A percentile compares a stretch with the other conserved stretches of the same genome.
Evolutionary conservation across 768 basidiomycete species (phyloP).

Genomic region (Tricholoma matsutake): DNA sequence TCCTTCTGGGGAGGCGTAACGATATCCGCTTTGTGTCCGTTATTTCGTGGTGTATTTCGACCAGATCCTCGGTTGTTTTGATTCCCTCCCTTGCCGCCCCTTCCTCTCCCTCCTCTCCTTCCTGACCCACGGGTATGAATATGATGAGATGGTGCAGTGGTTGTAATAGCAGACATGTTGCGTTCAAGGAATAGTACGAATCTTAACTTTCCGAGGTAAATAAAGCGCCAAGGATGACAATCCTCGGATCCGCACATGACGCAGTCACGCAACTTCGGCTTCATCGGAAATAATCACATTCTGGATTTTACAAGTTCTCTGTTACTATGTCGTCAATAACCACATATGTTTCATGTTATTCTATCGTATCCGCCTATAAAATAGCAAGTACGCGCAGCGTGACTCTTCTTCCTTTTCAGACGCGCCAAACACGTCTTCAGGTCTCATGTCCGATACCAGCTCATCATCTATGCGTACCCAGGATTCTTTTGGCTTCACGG

Average conservation of each 20-base stretch:
- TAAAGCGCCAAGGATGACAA: background rate
- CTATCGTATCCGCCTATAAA: slow-evolving; percentile 64
- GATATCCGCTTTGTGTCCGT: slow-evolving; percentile 1
- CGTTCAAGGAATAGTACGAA: background rate
- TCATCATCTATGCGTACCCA: slow-evolving; percentile 98
- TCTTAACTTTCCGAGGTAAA: too few species aligned
- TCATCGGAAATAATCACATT: too few species aligned
- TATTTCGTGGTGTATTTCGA: slow-evolving; percentile 8
- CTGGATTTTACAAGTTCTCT: too few species aligned
- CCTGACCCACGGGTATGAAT: slow-evolving; percentile 7
- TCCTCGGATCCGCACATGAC: background rate
- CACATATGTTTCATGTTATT: too few species aligned
- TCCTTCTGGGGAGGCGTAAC: background rate
- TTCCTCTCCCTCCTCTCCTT: slow-evolving; percentile 10
- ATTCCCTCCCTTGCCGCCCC: slow-evolving; percentile 12
- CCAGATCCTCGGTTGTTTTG: background rate
- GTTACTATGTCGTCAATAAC: too few species aligned
- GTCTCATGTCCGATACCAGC: slow-evolving; percentile 67
- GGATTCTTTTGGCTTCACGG: slow-evolving; percentile 45
- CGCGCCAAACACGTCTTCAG: slow-evolving; percentile 70
- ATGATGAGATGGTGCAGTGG: background rate
- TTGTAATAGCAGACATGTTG: slow-evolving; percentile 10
- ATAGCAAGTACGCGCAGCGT: slow-evolving; percentile 83
- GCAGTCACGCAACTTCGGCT: too few species aligned
- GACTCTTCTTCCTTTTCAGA: slow-evolving; percentile 46